Evolutionary conservation across 2,329 filamentous ascomycete genomes (phyloP).

Genomic region (Paradendryphiella salina): DNA sequence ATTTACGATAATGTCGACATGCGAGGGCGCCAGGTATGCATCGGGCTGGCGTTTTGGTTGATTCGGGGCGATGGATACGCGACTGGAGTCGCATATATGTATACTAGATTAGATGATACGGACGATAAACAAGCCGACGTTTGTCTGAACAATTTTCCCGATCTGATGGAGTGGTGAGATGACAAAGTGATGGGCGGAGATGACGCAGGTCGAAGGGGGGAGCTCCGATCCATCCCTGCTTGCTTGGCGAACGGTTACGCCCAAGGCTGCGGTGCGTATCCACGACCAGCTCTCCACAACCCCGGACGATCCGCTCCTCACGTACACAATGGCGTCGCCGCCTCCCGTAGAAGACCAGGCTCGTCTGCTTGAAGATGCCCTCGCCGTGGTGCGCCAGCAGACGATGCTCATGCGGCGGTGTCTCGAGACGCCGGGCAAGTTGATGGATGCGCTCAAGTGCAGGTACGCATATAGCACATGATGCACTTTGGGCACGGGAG

Average conservation of each 20-base stretch:
- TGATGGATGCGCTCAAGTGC: constrained; percentile 99
- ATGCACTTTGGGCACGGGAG: not conserved
- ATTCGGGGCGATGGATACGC: constrained; percentile 1
- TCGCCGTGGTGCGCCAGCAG: constrained; percentile 95
- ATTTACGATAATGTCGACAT: constrained; percentile 5
- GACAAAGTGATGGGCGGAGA: constrained; percentile 8
- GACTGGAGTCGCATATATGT: not conserved
- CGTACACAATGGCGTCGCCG: constrained; percentile 51
- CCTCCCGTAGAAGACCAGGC: constrained; percentile 64
- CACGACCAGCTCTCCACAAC: constrained; percentile 35
- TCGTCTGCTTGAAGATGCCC: constrained; percentile 93
- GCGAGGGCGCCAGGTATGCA: constrained; percentile 10
- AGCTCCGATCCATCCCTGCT: constrained; percentile 35
- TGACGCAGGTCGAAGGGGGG: constrained; percentile 34
- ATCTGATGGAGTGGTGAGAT: not conserved
- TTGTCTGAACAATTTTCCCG: not conserved
- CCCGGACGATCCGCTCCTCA: constrained; percentile 29
- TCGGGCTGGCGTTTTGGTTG: constrained; percentile 21
- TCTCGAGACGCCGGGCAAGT: constrained; percentile 93
- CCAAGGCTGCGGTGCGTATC: constrained; percentile 27
- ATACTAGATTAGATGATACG: not conserved
- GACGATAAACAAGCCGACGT: not conserved
- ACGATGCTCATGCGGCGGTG: constrained; percentile 97
- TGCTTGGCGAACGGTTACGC: constrained; percentile 32
- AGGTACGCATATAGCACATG: constrained; percentile 63